Evolutionary conservation across 306 rosid species (phyloP), one percentile per base, ranked within the genome.

Genomic region (Trifolium dubium): DNA sequence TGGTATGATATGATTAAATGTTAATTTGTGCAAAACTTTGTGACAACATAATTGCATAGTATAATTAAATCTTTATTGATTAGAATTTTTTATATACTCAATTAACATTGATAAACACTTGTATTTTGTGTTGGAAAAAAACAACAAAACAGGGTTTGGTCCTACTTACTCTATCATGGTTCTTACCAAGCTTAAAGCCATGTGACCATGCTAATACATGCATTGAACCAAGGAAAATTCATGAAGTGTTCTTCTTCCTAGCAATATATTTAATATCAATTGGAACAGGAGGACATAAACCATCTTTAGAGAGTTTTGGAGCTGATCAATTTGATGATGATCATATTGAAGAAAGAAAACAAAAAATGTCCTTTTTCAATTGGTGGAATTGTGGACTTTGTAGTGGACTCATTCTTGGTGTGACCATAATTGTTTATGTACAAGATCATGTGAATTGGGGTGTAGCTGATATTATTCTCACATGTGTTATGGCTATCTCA

Each of bases 311-410:
- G 76, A 92, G 99, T 75, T 92, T 94, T 19, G 99, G 97, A 35
- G 99, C 96, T 4, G 99, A 94, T 76, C 99, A 94, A 53, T 94
- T 94, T 53, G 97, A 94, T 15, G 99, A 89, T 31, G 82, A 88
- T 0, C 82, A 94, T 73, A 34, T 30, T 0, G 61, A 76, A 37
- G 99, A 94, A 68, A 83, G 97, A 30, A 88, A 74, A 35, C 90
- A 88, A 51, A 94, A 92, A 83, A 87, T 94, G 98, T 89, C 98
- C 2, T 94, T 72, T 74, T 94, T 94, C 88, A 94, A 94, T 10
- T 94, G 99, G 99, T 94, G 99, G 99, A 94, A 79, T 67, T 83
- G 83, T 82, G 97, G 87, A 3, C 90, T 94, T 8, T 94, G 99
- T 29, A 76, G 84, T 34, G 99, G 99, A 6, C 73, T 94, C 54